A percentile compares a stretch with the other conserved stretches of the same genome.
These are phyloP conservation scores for Vitis hybrid DNA, from an alignment of 177 flowering plant genomes.

Conservation along the genomic window DNA sequence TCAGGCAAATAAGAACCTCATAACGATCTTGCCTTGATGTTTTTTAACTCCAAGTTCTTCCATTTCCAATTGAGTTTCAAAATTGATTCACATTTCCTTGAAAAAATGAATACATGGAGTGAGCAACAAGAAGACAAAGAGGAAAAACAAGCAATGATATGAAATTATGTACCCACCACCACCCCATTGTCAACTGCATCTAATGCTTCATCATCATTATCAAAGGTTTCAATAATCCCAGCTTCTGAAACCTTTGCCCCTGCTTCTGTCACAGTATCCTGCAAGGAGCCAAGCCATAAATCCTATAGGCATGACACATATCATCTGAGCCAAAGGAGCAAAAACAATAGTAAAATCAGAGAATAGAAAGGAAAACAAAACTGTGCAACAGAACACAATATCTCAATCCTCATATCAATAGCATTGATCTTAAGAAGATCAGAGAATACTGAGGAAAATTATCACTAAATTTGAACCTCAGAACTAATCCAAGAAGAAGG, in stretches of 20 bases:
- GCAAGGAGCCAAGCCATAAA: conserved; percentile 10
- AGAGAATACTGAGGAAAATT: not conserved
- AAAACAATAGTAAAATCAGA: not conserved
- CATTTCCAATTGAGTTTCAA: too few relatives aligned
- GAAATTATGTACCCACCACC: conserved; percentile 39
- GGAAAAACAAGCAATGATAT: not conserved
- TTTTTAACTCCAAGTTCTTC: too few relatives aligned
- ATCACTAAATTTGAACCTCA: not conserved
- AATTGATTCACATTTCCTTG: too few relatives aligned
- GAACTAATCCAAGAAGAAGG: not conserved
- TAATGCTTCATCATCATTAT: conserved; percentile 70
- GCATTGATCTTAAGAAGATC: not conserved
- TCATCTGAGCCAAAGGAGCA: not conserved
- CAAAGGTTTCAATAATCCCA: conserved; percentile 55
- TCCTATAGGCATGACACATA: not conserved
- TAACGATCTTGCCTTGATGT: too few relatives aligned
- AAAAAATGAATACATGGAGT: not conserved
- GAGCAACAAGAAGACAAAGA: not conserved
- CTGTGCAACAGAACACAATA: not conserved
- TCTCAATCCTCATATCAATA: not conserved
- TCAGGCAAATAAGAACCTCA: too few relatives aligned
- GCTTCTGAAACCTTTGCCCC: conserved; percentile 55
- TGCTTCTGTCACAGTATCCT: conserved; percentile 44
- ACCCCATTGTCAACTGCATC: conserved; percentile 58
- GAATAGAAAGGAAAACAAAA: not conserved